phyloP scores from a whole-genome alignment of 352 stramenopile species.

The Phytophthora kernoviae region DNA sequence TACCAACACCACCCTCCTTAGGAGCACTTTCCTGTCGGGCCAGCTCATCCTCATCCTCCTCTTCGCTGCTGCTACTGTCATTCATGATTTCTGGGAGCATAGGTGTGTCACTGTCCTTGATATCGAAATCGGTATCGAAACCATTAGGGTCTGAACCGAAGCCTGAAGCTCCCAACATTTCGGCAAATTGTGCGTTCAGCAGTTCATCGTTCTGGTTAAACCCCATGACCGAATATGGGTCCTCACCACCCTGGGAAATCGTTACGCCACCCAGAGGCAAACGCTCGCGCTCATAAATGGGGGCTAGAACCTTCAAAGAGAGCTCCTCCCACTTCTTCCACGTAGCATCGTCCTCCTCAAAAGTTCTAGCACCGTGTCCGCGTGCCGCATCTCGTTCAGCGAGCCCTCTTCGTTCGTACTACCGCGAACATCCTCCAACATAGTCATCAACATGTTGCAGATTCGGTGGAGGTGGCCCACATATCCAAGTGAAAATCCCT shows the following conservation, averaged over 20 bases:
- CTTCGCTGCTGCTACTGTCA: constrained; percentile 88
- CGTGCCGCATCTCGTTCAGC: constrained; percentile 88
- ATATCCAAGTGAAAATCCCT: constrained; percentile 79
- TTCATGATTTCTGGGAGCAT: constrained; percentile 88
- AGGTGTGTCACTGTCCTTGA: constrained; percentile 68
- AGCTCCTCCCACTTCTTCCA: constrained; percentile 87
- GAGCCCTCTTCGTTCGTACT: constrained; percentile 60
- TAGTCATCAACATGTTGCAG: constrained; percentile 85
- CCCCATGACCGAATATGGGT: constrained; percentile 76
- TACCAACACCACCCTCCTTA: constrained; percentile 15
- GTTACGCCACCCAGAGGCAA: constrained; percentile 73
- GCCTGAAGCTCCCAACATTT: constrained; percentile 78
- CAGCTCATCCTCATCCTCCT: constrained; percentile 79
- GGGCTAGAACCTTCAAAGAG: constrained; percentile 62
- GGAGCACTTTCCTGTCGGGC: constrained; percentile 33
- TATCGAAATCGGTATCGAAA: constrained; percentile 81
- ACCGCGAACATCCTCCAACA: constrained; percentile 76
- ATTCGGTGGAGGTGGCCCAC: constrained; percentile 86
- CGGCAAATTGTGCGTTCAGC: constrained; percentile 82
- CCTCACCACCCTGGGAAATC: constrained; percentile 56
- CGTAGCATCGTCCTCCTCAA: constrained; percentile 73
- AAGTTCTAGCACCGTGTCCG: constrained; percentile 80
- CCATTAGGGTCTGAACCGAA: constrained; percentile 56
- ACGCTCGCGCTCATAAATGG: constrained; percentile 81
- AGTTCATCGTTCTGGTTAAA: constrained; percentile 79